Evolutionary conservation across 2,329 filamentous ascomycete genomes (phyloP).

Genomic region (Diplocarpon mali): DNA sequence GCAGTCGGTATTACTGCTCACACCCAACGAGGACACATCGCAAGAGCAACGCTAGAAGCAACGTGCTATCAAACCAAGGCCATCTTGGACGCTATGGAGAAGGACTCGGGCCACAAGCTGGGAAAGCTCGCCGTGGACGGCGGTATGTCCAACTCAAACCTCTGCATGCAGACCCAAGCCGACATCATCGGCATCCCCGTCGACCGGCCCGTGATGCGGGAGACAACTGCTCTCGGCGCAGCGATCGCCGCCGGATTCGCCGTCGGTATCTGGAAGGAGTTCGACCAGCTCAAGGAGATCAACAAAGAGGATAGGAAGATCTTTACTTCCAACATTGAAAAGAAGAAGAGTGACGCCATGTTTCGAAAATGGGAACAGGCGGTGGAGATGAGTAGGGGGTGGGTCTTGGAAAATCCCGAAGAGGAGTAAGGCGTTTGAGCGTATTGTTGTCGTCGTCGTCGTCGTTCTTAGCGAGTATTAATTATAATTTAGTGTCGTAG

Average conservation of each 20-base stretch:
- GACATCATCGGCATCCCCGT: conserved; percentile 73
- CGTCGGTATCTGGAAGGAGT: conserved; percentile 61
- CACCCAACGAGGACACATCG: conserved; percentile 60
- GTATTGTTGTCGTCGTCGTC: neutral
- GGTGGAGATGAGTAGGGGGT: conserved; percentile 68
- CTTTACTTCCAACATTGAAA: conserved; percentile 56
- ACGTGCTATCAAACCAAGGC: conserved; percentile 67
- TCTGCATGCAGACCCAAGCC: conserved; percentile 71
- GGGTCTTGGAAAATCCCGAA: conserved; percentile 33
- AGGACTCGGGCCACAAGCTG: conserved; percentile 54
- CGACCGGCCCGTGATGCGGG: conserved; percentile 68
- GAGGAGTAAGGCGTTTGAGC: conserved; percentile 1
- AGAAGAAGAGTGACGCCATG: conserved; percentile 47
- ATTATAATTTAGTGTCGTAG: neutral
- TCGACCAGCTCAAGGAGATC: conserved; percentile 60
- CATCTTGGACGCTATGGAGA: conserved; percentile 62
- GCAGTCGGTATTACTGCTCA: conserved; percentile 56
- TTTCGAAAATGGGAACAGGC: conserved; percentile 67
- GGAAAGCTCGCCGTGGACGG: conserved; percentile 57
- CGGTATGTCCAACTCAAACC: conserved; percentile 60
- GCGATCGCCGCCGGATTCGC: conserved; percentile 77
- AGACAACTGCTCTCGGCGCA: conserved; percentile 72
- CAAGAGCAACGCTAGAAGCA: conserved; percentile 59
- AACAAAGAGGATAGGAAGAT: conserved; percentile 58
- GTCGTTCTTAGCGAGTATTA: neutral